Evolutionary conservation across 495 filamentous ascomycete species (phyloP), one percentile per base, ranked within the genome.

Genomic region (Saxispiralis lemnorum): DNA sequence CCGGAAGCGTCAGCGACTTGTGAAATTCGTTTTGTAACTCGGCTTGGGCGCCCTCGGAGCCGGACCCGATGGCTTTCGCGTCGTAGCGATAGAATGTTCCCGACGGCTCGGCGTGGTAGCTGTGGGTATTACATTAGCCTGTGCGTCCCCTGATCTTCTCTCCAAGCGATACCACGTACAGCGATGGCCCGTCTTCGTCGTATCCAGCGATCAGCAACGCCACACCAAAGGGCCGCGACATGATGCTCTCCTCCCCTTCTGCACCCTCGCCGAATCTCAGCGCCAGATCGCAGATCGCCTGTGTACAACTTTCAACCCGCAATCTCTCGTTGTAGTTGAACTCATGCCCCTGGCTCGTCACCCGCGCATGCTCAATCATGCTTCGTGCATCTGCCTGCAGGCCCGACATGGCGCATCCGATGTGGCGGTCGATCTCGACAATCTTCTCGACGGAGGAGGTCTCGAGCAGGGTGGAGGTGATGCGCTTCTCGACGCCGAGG

Each of bases 51-150:
- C 89, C 89, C 64, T 97, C 89, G 54, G 79, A 86, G 53, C 89
- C 89, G 31, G 83, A 92, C 12, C 89, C 89, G 59, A 97, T 97
- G 33, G 89, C 89, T 69, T 97, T 97, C 47, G 89, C 89, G 63
- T 97, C 89, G 66, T 96, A 97, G 55, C 92, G 78, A 65, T 97
- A 97, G 61, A 97, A 97, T 19, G 89, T 97, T 41, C 89, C 89
- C 45, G 82, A 92, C 7, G 89, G 89, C 64, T 97, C 89, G 40
- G 89, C 89, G 59, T 97, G 92, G 64, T 93, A 97, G 62, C 78
- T 83, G 51, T 21, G 38, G 20, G n/a, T 16, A 24, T 11, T 11
- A 20, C 34, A 36, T 24, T 24, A 39, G 33, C 18, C 16, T n/a
- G 33, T 40, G 11, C n/a, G 31, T 41, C 28, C 14, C 16, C 33